Conservation (phyloP, 148 eudicot genomes). For the Amaranthus cruentus region DNA sequence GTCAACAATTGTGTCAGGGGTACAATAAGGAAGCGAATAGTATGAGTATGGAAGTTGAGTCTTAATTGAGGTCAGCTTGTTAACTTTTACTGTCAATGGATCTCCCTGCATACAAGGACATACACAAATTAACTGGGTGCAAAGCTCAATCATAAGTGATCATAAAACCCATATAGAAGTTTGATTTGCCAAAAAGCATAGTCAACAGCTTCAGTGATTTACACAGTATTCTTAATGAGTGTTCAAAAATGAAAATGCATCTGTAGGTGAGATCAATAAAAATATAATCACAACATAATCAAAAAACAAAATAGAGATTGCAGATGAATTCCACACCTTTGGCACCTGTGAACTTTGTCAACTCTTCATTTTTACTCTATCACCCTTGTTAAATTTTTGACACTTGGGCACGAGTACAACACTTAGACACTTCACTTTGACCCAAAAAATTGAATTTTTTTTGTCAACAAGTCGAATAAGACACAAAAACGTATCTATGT, state of each 20-base stretch:
- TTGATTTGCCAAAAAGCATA: background rate
- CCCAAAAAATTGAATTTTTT: no score
- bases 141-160: background rate
- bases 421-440: no score
- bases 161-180: background rate
- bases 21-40: constrained; percentile 53
- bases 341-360: no score
- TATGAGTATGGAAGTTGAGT: constrained; percentile 67
- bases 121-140: constrained; percentile 1
- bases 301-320: no score
- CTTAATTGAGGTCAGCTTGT: constrained; percentile 55
- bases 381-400: no score
- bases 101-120: constrained; percentile 41
- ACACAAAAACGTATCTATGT: no score
- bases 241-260: background rate
- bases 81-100: constrained; percentile 49
- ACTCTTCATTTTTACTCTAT: no score
- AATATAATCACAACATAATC: no score
- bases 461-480: no score
- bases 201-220: background rate
- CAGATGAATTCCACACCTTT: no score
- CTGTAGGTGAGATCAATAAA: no score
- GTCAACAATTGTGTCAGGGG: constrained; percentile 47
- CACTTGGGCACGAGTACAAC: no score
- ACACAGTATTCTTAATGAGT: background rate